Base-by-base conservation (phyloP, 2,329 filamentous ascomycete species). In the Phialophora macrospora region DNA sequence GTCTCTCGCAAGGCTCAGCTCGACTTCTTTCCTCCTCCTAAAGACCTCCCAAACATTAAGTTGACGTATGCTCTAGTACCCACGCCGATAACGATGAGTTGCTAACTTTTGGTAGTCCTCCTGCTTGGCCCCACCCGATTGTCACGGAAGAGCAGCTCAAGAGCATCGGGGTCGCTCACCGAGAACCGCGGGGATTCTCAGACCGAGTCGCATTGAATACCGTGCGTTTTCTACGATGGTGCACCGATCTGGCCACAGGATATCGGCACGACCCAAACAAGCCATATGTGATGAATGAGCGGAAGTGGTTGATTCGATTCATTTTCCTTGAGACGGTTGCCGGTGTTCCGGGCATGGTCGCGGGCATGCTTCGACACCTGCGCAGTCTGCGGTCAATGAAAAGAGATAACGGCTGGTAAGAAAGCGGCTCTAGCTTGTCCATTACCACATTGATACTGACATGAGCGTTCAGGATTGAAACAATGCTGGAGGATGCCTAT, bases 261-360 rank as follows among this genome's bases (percentile, higher is more conserved):
- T 90, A 92, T 71, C 88, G 87, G 34, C 92, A 97, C 75, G 85
- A 86, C 7, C 88, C 85, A 0, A 85, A 63, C 74, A 85, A 82
- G 80, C 88, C 76, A 73, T 96, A 86, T 73, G 76, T 77, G 38
- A 91, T 91, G 83, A 95, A 87, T 0, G 93, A 96, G 76, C 82
- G 88, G 4, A 95, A 98, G 80, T 99, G 95, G 89, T 83, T 97
- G 72, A 86, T 91, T 56, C 86, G 94, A 6, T 94, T 97, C 75
- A 86, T 99, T 72, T 99, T 99, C 78, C 85, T 99, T 38, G 95
- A 99, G 78, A 93, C 90, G 56, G 92, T 99, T 46, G 95, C 95
- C 12, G 95, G 93, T 38, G 95, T 98, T 0, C 95, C 95, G 0
- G 95, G 95, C 7, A 98, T 98, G 92, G 94, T 98, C 0, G 95